phyloP scores from a whole-genome alignment of 176 grass and related monocot species.

The Aegilops speltoides region DNA sequence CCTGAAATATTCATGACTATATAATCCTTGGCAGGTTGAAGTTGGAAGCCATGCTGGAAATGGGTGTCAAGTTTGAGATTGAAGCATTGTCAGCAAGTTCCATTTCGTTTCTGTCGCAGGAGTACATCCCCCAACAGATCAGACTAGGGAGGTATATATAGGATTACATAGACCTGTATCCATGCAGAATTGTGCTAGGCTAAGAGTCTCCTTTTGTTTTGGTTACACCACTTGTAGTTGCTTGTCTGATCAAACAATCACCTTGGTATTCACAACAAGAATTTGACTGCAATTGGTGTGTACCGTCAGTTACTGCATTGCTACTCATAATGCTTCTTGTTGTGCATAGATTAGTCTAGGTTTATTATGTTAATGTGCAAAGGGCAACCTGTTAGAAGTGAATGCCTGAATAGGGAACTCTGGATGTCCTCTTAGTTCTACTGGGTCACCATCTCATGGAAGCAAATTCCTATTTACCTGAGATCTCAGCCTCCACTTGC shows the following conservation, averaged over 20 bases:
- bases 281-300: background rate
- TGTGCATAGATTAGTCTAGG: background rate
- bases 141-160: slow-evolving; percentile 61
- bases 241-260: slow-evolving; percentile 2
- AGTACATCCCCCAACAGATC: slow-evolving; percentile 84
- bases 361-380: background rate
- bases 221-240: background rate
- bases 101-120: slow-evolving; percentile 79
- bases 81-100: slow-evolving; percentile 83
- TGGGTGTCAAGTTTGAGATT: slow-evolving; percentile 94
- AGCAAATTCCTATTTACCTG: slow-evolving; percentile 3
- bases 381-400: background rate
- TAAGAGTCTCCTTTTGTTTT: background rate
- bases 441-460: background rate
- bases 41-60: slow-evolving; percentile 79
- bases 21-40: slow-evolving; percentile 53
- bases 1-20: background rate
- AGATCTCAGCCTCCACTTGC: background rate
- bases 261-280: background rate
- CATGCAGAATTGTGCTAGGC: background rate
- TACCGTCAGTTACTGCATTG: background rate
- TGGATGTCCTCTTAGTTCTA: background rate
- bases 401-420: background rate
- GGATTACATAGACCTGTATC: slow-evolving; percentile 22
- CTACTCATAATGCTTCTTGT: background rate